Evolutionary conservation across 257 asterid genomes (phyloP), one percentile per base, ranked within the genome.

Genomic region (Petunia secreta): DNA sequence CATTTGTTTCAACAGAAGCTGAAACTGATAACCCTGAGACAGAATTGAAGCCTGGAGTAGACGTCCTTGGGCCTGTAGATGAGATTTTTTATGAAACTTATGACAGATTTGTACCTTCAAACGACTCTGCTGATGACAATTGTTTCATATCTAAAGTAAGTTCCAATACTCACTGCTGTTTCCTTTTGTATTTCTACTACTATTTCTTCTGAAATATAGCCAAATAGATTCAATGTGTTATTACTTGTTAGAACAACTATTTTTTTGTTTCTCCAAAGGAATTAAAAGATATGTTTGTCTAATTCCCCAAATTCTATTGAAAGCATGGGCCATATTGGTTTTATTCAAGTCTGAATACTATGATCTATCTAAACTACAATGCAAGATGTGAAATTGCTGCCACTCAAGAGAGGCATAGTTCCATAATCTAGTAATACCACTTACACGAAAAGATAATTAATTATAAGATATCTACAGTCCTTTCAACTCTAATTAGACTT

Each of bases 21-120:
- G 97, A 96, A 84, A 96, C 97, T 36, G 97, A 94, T 79, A 77
- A 94, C 82, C 98, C 98, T 0, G 91, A 92, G 88, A 85, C 90
- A 41, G 99, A 96, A 85, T 83, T 96, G 81, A 96, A 92, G 95
- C 98, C 97, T 0, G 98, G 99, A 0, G 93, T 96, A 6, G 96
- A 90, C 85, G 91, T 96, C 44, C 99, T 96, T 54, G 98, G 98
- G 81, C 89, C 91, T 3, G 91, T 91, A 41, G 98, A 96, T 66
- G 99, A 96, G 89, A 91, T 96, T 75, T 89, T 96, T 76, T 94
- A 94, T 34, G 99, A 96, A 58, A 96, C 94, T 48, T 91, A 85
- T 46, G 98, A 96, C 84, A 88, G 96, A 91, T 96, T 81, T 74
- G 85, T 81, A 67, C 99, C 99, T 76, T 77, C 86, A 36, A 88